Conservation (phyloP, 306 rosid genomes). For the Lotus japonicus region DNA sequence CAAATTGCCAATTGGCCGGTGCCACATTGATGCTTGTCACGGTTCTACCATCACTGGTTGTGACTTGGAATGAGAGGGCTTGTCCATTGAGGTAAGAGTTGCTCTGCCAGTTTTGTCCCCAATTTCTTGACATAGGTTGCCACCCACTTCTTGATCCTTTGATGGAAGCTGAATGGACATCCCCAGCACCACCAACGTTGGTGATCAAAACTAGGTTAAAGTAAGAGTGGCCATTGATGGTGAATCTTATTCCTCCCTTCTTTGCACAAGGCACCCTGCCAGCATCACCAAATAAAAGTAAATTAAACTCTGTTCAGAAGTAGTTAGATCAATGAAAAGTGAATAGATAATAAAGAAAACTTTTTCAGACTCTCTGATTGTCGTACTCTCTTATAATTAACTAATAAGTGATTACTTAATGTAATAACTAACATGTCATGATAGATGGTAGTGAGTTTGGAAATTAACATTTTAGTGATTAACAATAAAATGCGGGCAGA, state of each 20-base stretch:
- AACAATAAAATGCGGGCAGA: too few relatives aligned
- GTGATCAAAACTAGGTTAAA: slow-evolving; percentile 85
- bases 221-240: slow-evolving; percentile 87
- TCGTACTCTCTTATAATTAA: too few relatives aligned
- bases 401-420: too few relatives aligned
- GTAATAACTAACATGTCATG: too few relatives aligned
- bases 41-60: slow-evolving; percentile 78
- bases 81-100: slow-evolving; percentile 79
- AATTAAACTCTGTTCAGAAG: background rate
- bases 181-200: slow-evolving; percentile 88
- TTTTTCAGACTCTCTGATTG: too few relatives aligned
- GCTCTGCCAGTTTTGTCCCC: slow-evolving; percentile 98
- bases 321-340: background rate
- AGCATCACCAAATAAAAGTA: background rate
- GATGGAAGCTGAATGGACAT: slow-evolving; percentile 66
- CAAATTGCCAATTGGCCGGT: slow-evolving; percentile 73
- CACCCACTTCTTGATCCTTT: slow-evolving; percentile 78
- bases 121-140: slow-evolving; percentile 85
- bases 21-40: slow-evolving; percentile 54
- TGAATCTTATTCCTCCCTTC: slow-evolving; percentile 91
- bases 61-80: slow-evolving; percentile 72
- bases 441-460: too few relatives aligned
- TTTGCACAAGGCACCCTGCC: slow-evolving; percentile 72
- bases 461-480: too few relatives aligned
- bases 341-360: too few relatives aligned